phyloP scores from a whole-genome alignment of 192 early-diverging fungal species.

The Coemansia sp. region DNA sequence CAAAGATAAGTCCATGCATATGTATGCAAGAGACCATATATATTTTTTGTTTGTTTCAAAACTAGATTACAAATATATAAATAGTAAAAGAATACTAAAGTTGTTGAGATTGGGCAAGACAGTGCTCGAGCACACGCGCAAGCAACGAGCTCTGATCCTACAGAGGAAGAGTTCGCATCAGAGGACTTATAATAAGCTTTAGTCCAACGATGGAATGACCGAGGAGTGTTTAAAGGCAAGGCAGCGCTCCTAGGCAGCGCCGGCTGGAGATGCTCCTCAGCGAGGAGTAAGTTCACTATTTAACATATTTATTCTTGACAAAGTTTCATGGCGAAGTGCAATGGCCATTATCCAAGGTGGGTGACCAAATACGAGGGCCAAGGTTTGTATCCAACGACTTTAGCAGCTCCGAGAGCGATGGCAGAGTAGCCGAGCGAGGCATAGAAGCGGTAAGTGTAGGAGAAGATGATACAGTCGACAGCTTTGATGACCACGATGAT shows the following conservation, averaged over 20 bases:
- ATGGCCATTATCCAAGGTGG: background rate
- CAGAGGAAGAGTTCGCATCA: no score
- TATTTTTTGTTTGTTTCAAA: background rate
- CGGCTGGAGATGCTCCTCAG: no score
- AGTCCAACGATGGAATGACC: no score
- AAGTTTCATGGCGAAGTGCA: constrained; percentile 2
- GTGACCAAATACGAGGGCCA: constrained; percentile 4
- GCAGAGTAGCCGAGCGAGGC: constrained; percentile 22
- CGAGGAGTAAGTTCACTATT: no score
- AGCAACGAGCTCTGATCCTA: no score
- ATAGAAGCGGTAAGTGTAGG: constrained; percentile 16
- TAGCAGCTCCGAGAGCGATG: constrained; percentile 42
- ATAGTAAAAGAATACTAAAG: background rate
- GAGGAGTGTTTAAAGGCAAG: background rate
- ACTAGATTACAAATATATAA: constrained; percentile 2
- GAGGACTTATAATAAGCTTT: no score
- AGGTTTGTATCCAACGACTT: constrained; percentile 13
- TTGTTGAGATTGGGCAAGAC: no score
- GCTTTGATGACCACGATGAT: constrained; percentile 24
- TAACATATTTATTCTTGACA: no score
- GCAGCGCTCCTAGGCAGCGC: background rate
- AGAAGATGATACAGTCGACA: constrained; percentile 20
- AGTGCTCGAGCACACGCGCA: no score
- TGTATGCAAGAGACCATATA: background rate
- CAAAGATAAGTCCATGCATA: background rate